Percentiles rank a stretch among this genome's conserved stretches.
These are phyloP conservation scores for Nicotiana undulata DNA, from an alignment of 257 asterid species.

Conservation along the genomic window DNA sequence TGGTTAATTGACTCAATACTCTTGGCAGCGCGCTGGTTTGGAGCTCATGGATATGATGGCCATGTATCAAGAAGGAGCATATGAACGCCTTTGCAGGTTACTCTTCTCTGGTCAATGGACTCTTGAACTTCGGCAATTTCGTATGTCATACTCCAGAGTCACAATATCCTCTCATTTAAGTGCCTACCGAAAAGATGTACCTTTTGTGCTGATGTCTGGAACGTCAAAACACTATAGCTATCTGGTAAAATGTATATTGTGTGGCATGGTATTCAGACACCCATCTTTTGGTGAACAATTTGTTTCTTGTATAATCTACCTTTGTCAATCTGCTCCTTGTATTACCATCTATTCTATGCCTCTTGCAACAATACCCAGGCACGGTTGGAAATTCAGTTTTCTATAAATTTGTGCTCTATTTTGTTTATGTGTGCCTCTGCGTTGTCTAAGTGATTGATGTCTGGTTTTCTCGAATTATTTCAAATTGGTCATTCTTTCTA, in stretches of 20 bases:
- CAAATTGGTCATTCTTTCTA: not conserved
- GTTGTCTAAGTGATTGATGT: not conserved
- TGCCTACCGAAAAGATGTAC: not conserved
- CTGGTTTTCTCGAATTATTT: not conserved
- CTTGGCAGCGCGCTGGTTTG: conserved; percentile 92
- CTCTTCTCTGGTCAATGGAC: not conserved
- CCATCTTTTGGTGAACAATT: not conserved
- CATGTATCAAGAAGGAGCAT: conserved; percentile 98
- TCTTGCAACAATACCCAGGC: not conserved
- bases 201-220: not conserved
- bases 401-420: not conserved
- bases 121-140: not conserved
- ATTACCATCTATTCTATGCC: not conserved
- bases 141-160: not conserved
- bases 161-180: not conserved
- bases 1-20: conserved; percentile 28
- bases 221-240: not conserved
- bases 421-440: not conserved
- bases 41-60: conserved; percentile 99
- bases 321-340: not conserved
- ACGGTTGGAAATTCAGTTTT: not conserved
- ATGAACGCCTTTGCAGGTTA: conserved; percentile 98
- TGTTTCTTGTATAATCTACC: not conserved
- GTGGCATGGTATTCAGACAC: not conserved
- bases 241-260: not conserved